Evolutionary conservation across 2,329 filamentous ascomycete species (phyloP).

Genomic region (Ceratocystis cubensis): DNA sequence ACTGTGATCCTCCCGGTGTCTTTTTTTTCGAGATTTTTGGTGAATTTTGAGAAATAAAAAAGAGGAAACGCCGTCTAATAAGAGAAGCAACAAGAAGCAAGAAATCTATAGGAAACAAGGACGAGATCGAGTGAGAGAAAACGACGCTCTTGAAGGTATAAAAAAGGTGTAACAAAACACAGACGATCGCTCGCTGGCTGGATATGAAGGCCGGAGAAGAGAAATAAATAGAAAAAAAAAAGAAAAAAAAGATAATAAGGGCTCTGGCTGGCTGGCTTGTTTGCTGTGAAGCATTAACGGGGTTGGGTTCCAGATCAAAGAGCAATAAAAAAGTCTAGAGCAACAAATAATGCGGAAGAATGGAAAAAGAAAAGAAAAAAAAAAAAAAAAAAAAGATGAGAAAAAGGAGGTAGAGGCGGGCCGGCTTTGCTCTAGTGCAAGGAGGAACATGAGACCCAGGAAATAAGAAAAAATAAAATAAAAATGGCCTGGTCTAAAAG

Average conservation of each 20-base stretch:
- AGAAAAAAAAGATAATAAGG: background rate
- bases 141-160: constrained; percentile 6
- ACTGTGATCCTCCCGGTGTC: constrained; percentile 8
- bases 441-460: background rate
- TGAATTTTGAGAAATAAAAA: background rate
- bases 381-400: background rate
- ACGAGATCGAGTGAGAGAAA: background rate
- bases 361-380: background rate
- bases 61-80: constrained; percentile 9
- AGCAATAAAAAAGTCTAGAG: constrained; percentile 14
- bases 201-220: constrained; percentile 9
- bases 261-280: constrained; percentile 6
- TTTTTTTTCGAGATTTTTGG: constrained; percentile 3
- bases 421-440: background rate
- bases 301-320: background rate
- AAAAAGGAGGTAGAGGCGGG: background rate
- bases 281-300: constrained; percentile 6
- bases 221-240: background rate
- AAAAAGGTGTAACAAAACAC: constrained; percentile 15
- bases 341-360: background rate
- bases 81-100: constrained; percentile 9
- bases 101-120: background rate
- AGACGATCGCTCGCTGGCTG: constrained; percentile 11
- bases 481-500: background rate
- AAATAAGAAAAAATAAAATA: background rate